A percentile compares a stretch with the other conserved stretches of the same genome.
These are phyloP conservation scores for Aquilaria agallochum DNA, from an alignment of 441 rosid genomes.

Conservation along the genomic window DNA sequence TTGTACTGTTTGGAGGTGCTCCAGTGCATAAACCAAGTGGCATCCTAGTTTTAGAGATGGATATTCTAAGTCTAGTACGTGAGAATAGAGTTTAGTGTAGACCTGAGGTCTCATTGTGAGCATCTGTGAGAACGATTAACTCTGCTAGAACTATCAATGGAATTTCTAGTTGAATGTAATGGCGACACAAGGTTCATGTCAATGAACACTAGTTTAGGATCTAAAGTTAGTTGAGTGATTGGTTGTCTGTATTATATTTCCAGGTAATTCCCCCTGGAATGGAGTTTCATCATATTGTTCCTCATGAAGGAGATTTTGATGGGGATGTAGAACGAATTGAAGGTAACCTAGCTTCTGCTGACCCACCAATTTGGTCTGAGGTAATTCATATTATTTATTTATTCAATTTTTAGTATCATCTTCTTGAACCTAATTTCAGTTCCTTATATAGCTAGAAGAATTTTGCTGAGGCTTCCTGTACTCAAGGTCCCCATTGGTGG, in stretches of 20 bases:
- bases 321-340: slow-evolving; percentile 61
- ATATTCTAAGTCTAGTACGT: no score
- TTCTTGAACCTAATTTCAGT: neutral
- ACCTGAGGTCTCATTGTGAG: no score
- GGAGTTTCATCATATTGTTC: slow-evolving; percentile 92
- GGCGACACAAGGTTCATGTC: no score
- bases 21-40: no score
- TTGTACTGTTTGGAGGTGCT: no score
- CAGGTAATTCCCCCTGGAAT: slow-evolving; percentile 97
- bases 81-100: no score
- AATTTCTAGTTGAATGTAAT: no score
- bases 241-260: neutral
- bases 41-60: no score
- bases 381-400: slow-evolving; percentile 26
- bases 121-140: no score
- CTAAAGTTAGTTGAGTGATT: no score
- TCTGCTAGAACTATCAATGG: no score
- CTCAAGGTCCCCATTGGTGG: slow-evolving; percentile 6
- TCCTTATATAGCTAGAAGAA: slow-evolving; percentile 4
- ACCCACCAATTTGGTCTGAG: slow-evolving; percentile 94
- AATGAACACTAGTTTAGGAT: no score
- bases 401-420: neutral
- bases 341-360: slow-evolving; percentile 61
- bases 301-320: slow-evolving; percentile 74
- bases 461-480: neutral